phyloP scores from a whole-genome alignment of 345 rosid genomes.

The Hibiscus tridactylites region DNA sequence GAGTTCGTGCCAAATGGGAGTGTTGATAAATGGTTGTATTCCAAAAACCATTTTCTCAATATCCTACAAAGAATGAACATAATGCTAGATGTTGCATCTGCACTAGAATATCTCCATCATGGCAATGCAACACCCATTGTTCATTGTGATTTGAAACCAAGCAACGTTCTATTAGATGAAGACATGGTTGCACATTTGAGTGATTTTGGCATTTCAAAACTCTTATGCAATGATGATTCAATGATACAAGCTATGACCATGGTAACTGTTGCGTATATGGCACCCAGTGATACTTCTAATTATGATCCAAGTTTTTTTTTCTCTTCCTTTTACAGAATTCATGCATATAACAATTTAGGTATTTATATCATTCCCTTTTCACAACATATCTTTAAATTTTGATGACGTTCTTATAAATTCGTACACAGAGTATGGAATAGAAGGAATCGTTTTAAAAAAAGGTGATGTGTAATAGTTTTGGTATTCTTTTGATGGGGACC shows the following conservation, averaged over 20 bases:
- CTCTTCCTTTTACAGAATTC: too few species aligned
- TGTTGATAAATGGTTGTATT: slow-evolving; percentile 12
- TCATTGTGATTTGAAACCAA: slow-evolving; percentile 7
- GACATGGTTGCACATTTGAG: slow-evolving; percentile 9
- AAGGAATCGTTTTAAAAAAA: background rate
- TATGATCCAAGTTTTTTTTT: background rate
- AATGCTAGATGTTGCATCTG: background rate
- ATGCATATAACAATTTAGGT: too few species aligned
- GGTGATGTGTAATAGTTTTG: background rate
- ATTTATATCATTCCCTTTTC: too few species aligned
- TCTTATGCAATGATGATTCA: background rate
- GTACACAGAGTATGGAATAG: background rate
- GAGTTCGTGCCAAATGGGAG: slow-evolving; percentile 17
- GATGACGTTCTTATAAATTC: background rate
- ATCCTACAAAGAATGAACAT: slow-evolving; percentile 3
- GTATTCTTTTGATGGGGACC: background rate
- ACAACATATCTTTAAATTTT: too few species aligned
- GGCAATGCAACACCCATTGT: background rate
- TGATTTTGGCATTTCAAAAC: slow-evolving; percentile 9
- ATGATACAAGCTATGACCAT: background rate
- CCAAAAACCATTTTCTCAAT: background rate
- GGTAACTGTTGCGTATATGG: background rate
- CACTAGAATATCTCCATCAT: slow-evolving; percentile 3
- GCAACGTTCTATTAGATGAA: background rate
- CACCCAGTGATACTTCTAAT: slow-evolving; percentile 2